phyloP scores from a whole-genome alignment of 2,329 filamentous ascomycete genomes.

The Fusarium oxysporum region DNA sequence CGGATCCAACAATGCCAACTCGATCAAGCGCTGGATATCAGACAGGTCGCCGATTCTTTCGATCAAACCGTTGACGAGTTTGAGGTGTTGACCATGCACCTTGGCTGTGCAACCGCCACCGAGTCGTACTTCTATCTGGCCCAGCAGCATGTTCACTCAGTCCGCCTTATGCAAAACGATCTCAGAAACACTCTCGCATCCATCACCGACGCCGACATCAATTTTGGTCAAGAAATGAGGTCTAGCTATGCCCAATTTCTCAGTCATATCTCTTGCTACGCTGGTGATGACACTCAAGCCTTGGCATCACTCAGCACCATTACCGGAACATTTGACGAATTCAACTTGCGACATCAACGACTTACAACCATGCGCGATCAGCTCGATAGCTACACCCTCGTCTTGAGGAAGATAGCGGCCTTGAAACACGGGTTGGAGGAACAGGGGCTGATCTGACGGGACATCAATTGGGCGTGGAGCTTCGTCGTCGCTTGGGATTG shows the following conservation, averaged over 20 bases:
- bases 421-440: constrained; percentile 2
- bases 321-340: background rate
- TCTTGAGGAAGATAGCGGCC: background rate
- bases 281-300: background rate
- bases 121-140: background rate
- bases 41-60: background rate
- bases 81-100: background rate
- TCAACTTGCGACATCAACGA: background rate
- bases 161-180: background rate
- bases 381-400: background rate
- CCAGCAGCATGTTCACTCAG: background rate
- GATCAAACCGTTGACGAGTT: background rate
- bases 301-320: background rate
- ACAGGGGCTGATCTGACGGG: background rate
- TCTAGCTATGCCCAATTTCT: background rate
- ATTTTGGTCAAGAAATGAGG: background rate
- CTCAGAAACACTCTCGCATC: background rate
- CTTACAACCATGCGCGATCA: background rate
- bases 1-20: background rate
- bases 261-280: background rate
- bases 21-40: background rate
- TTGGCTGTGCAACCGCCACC: background rate
- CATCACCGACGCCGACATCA: background rate
- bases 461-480: background rate
- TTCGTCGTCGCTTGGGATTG: background rate